phyloP scores from a whole-genome alignment of 345 rosid species.

The Arabidopsis arenosa region DNA sequence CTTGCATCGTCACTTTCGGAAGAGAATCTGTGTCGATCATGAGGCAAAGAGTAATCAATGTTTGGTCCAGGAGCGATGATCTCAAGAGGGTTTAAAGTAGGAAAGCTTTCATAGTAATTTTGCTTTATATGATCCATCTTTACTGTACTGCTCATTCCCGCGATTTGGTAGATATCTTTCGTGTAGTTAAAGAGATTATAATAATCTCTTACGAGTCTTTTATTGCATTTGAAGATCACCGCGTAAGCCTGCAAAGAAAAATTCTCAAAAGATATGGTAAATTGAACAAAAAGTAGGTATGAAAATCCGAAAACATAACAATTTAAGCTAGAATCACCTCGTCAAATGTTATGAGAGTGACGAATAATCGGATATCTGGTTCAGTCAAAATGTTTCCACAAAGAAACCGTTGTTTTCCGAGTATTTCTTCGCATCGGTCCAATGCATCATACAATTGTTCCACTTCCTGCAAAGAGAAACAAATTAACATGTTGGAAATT shows the following conservation, averaged over 20 bases:
- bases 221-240: constrained; percentile 80
- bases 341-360: constrained; percentile 86
- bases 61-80: constrained; percentile 67
- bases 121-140: constrained; percentile 71
- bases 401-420: constrained; percentile 69
- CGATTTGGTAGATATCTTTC: constrained; percentile 62
- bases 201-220: constrained; percentile 67
- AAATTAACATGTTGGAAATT: background rate
- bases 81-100: constrained; percentile 63
- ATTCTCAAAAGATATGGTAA: background rate
- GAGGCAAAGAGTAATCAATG: constrained; percentile 59
- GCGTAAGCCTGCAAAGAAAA: constrained; percentile 54
- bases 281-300: background rate
- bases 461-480: constrained; percentile 55
- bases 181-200: constrained; percentile 64
- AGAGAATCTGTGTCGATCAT: constrained; percentile 57
- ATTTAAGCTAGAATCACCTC: constrained; percentile 54
- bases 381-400: constrained; percentile 73
- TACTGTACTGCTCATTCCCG: constrained; percentile 59
- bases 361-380: constrained; percentile 76
- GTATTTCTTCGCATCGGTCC: constrained; percentile 75
- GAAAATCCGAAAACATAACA: background rate
- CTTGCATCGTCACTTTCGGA: background rate
- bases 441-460: constrained; percentile 65
- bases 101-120: constrained; percentile 74